phyloP scores from a whole-genome alignment of 2,329 filamentous ascomycete species.

The Beauveria caledonica region DNA sequence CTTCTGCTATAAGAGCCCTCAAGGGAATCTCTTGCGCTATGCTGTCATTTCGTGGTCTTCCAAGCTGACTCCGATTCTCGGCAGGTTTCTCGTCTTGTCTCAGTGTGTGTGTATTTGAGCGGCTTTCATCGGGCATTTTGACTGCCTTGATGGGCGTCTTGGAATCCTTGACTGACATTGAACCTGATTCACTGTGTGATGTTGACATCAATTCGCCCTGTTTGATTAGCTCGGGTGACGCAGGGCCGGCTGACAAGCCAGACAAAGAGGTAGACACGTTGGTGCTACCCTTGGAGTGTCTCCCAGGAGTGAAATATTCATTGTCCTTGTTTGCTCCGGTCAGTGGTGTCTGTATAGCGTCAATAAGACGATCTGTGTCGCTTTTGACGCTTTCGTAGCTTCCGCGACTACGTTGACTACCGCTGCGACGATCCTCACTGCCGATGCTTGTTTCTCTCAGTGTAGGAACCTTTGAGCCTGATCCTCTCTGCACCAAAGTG shows the following conservation, averaged over 20 bases:
- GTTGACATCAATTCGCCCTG: background rate
- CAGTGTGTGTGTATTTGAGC: slow-evolving; percentile 20
- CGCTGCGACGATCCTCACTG: slow-evolving; percentile 25
- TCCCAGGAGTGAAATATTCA: slow-evolving; percentile 21
- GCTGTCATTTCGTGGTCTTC: slow-evolving; percentile 6
- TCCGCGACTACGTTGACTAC: slow-evolving; percentile 31
- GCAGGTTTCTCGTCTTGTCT: background rate
- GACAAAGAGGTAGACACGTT: slow-evolving; percentile 8
- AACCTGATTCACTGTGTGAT: background rate
- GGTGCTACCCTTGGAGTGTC: slow-evolving; percentile 14
- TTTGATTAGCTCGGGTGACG: background rate
- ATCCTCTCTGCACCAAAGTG: slow-evolving; percentile 48
- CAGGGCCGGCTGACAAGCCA: background rate
- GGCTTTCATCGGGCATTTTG: slow-evolving; percentile 40
- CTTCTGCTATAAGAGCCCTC: slow-evolving; percentile 71
- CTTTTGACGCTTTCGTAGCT: slow-evolving; percentile 44
- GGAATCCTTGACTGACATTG: slow-evolving; percentile 29
- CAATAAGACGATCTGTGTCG: slow-evolving; percentile 63
- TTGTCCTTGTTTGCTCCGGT: slow-evolving; percentile 29
- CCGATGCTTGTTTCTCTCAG: slow-evolving; percentile 6
- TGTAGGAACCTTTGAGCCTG: slow-evolving; percentile 10
- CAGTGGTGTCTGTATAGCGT: slow-evolving; percentile 59
- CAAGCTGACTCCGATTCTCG: background rate
- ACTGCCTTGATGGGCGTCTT: slow-evolving; percentile 39
- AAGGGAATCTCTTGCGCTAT: slow-evolving; percentile 14